phyloP scores from a whole-genome alignment of 1,284 basidiomycete genomes.

The Pascua guehoae region DNA sequence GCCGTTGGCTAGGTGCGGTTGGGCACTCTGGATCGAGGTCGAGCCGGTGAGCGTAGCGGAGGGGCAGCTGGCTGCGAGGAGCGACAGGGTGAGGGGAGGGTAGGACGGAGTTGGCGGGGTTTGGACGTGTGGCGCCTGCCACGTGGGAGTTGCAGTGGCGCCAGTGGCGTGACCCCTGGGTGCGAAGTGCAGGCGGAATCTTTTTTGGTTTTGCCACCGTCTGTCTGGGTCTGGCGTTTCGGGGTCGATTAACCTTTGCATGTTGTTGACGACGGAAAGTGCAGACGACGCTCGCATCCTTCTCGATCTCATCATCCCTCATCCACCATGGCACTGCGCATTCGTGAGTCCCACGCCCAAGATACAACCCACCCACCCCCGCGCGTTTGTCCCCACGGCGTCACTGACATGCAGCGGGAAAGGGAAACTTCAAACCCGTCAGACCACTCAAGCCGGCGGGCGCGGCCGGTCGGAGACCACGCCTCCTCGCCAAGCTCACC shows the following conservation, averaged over 20 bases:
- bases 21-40: neutral
- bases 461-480: conserved; percentile 5
- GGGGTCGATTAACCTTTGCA: too few species aligned
- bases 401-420: conserved; percentile 18
- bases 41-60: neutral
- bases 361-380: too few species aligned
- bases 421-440: conserved; percentile 33
- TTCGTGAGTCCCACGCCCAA: conserved; percentile 10
- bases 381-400: too few species aligned
- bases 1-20: neutral
- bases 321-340: conserved; percentile 22
- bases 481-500: neutral
- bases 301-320: neutral
- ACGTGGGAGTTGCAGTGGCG: neutral
- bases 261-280: neutral
- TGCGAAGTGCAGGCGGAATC: too few species aligned
- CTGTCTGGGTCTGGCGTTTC: too few species aligned
- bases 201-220: conserved; percentile 1
- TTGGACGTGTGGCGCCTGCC: neutral
- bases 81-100: neutral
- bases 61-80: neutral
- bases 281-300: neutral
- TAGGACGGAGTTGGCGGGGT: neutral
- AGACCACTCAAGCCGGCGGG: conserved; percentile 15
- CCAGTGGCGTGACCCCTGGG: neutral